Percentiles rank a stretch among this genome's conserved stretches.
phyloP scores from a whole-genome alignment of 768 basidiomycete species.

The Clavaria fumosa region DNA sequence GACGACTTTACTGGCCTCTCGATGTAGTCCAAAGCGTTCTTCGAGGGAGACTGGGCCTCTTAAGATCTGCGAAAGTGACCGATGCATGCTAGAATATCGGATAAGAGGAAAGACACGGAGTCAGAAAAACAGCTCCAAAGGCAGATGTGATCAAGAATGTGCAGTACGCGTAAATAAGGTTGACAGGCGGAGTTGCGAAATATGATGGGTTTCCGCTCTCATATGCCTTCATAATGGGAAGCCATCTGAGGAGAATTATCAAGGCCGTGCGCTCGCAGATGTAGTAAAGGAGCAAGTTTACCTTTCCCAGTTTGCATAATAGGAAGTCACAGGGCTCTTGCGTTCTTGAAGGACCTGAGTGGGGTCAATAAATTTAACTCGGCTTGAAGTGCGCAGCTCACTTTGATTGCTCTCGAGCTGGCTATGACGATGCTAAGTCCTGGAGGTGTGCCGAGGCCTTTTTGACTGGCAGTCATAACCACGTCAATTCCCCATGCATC shows the following conservation, averaged over 20 bases:
- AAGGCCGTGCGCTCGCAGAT: constrained; percentile 1
- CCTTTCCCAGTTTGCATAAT: constrained; percentile 88
- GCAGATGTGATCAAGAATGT: too few relatives aligned
- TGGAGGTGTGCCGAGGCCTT: constrained; percentile 87
- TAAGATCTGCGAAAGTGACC: constrained; percentile 64
- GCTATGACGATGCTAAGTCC: constrained; percentile 80
- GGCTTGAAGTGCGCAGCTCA: constrained; percentile 12
- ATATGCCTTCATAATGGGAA: constrained; percentile 90
- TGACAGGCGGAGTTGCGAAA: constrained; percentile 92
- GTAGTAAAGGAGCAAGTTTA: constrained; percentile 13
- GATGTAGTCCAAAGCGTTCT: constrained; percentile 67
- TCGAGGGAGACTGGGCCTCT: constrained; percentile 46
- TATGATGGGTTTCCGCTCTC: constrained; percentile 70
- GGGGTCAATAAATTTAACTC: not conserved
- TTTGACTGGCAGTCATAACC: constrained; percentile 75
- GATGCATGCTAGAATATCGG: too few relatives aligned
- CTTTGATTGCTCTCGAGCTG: constrained; percentile 65
- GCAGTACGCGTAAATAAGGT: constrained; percentile 84
- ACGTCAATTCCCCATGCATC: constrained; percentile 91
- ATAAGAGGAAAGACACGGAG: too few relatives aligned
- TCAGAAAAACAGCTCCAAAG: too few relatives aligned
- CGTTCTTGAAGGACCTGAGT: constrained; percentile 42
- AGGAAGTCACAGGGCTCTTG: constrained; percentile 50
- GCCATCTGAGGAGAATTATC: constrained; percentile 36
- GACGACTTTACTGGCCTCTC: constrained; percentile 47